Evolutionary conservation across 2,329 filamentous ascomycete genomes (phyloP), one percentile per base, ranked within the genome.

Genomic region (Diaporthe capsici): DNA sequence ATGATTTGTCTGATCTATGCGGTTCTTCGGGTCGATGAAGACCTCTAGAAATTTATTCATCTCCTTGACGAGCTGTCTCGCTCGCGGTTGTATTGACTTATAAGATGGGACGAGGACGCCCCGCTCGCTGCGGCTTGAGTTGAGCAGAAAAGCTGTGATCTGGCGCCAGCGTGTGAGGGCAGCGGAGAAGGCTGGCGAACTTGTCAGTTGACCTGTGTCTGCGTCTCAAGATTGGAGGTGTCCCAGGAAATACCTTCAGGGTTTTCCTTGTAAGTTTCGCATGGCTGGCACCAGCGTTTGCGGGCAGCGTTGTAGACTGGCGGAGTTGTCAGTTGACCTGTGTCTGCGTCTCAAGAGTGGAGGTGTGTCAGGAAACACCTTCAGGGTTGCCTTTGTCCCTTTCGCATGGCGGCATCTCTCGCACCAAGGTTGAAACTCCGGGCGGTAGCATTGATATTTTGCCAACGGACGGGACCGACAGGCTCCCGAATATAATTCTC

Each of bases 121-220:
- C 8, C 85, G 81, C 67, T 84, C 81, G 73, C 80, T 82, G 42
- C 84, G 84, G 31, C 73, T 77, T 0, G 85, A 82, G 73, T 86
- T 84, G 20, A 87, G 83, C 13, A 88, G 80, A 74, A 86, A 86
- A 17, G 83, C 82, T 6, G 86, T 84, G 17, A 87, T 80, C n/a
- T 80, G 82, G 44, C 85, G 84, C 86, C 86, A 87, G 76, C 82
- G 81, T 22, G 82, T 83, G 7, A 86, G 77, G 2, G 85, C 86
- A n/a, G 82, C 72, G 10, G 80, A 72, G 8, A 81, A 77, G 8
- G 80, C 80, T 84, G 60, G 34, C 8, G 12, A 57, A 4, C 1
- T 37, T 4, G 37, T 68, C 28, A 73, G 72, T 51, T 72, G 42
- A 6, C 42, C 20, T 10, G 44, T 73, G 37, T 22, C 68, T 67